Evolutionary conservation across 106 monocot species (phyloP).

Genomic region (Apostasia ramifera): DNA sequence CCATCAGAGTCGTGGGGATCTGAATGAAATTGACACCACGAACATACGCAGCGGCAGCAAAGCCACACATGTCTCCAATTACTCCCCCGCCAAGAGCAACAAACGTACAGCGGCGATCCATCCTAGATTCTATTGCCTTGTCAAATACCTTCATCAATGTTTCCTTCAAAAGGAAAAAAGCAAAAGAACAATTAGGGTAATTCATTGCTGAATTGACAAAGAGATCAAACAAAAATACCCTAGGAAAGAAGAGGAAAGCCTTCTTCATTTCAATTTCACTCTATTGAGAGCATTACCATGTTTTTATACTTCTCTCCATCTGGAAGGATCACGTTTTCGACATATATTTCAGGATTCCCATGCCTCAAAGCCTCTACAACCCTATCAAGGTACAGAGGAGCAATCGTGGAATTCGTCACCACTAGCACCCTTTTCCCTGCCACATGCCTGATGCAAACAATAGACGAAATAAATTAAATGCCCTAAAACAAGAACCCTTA

Average conservation of each 20-base stretch:
- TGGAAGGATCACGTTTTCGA: constrained; percentile 89
- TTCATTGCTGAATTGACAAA: background rate
- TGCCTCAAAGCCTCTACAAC: constrained; percentile 56
- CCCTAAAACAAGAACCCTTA: background rate
- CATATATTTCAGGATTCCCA: constrained; percentile 56
- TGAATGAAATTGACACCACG: constrained; percentile 99
- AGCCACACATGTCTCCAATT: constrained; percentile 98
- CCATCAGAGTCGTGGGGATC: constrained; percentile 96
- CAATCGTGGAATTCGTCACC: constrained; percentile 92
- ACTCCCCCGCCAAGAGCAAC: constrained; percentile 98
- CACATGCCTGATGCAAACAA: constrained; percentile 55
- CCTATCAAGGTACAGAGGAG: constrained; percentile 83
- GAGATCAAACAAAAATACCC: background rate
- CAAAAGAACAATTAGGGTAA: background rate
- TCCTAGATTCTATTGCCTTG: constrained; percentile 75
- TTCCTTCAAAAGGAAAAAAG: constrained; percentile 28
- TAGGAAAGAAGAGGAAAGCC: background rate
- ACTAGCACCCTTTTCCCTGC: constrained; percentile 83
- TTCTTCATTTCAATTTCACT: background rate
- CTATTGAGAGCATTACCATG: constrained; percentile 41
- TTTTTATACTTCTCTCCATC: constrained; percentile 97
- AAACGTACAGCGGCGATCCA: constrained; percentile 88
- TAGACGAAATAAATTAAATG: background rate
- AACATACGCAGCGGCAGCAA: constrained; percentile 88
- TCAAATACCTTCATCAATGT: constrained; percentile 98